phyloP scores from a whole-genome alignment of 2,329 filamentous ascomycete genomes.

The Fusarium guadeloupense region DNA sequence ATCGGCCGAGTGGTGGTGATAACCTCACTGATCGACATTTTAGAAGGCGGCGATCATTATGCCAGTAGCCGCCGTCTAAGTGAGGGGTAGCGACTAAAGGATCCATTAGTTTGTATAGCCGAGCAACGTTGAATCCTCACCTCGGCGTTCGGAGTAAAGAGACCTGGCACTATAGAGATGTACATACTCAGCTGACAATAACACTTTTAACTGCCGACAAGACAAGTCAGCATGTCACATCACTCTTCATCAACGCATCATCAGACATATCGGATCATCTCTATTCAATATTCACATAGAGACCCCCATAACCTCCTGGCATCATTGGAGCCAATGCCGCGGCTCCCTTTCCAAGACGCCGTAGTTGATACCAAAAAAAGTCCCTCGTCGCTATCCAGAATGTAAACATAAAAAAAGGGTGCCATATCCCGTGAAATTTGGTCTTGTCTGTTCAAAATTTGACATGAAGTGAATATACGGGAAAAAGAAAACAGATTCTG shows the following conservation, averaged over 20 bases:
- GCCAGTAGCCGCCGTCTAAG: not conserved
- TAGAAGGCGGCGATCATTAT: slow-evolving; percentile 9
- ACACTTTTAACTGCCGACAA: not conserved
- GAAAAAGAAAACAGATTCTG: slow-evolving; percentile 24
- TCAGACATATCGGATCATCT: slow-evolving; percentile 35
- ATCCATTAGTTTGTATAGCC: not conserved
- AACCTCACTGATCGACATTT: slow-evolving; percentile 23
- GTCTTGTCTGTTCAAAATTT: slow-evolving; percentile 40
- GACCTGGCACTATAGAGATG: no score
- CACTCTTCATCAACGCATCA: slow-evolving; percentile 2
- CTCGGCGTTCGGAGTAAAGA: not conserved
- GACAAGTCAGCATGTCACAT: not conserved
- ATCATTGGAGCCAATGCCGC: slow-evolving; percentile 44
- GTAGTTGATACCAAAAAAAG: slow-evolving; percentile 41
- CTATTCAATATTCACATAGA: slow-evolving; percentile 43
- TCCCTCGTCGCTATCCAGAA: slow-evolving; percentile 33
- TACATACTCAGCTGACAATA: not conserved
- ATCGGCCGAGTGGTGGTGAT: slow-evolving; percentile 25
- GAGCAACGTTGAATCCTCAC: not conserved
- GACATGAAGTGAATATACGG: slow-evolving; percentile 38
- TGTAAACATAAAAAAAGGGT: slow-evolving; percentile 38
- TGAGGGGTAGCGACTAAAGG: slow-evolving; percentile 10
- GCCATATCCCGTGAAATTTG: slow-evolving; percentile 37
- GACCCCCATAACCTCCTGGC: slow-evolving; percentile 40
- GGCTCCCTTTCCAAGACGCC: slow-evolving; percentile 44